Evolutionary conservation across 352 stramenopile genomes (phyloP), one percentile per base, ranked within the genome.

Genomic region (Peronospora farinosa): DNA sequence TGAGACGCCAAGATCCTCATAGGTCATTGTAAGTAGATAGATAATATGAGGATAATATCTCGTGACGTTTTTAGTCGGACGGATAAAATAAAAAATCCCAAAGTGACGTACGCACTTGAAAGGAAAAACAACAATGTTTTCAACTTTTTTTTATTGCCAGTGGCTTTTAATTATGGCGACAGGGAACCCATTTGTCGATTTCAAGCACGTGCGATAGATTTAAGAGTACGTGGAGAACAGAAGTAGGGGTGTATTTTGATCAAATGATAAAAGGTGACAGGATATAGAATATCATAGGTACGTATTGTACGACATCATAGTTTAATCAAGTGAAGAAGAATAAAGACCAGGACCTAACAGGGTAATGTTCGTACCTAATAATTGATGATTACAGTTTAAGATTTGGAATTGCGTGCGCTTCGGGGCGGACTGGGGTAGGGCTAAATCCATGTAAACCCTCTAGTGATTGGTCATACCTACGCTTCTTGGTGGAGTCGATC

Each of bases 1-100:
- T 17, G 31, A 19, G 16, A 51, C 36, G 45, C 43, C 60, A 10
- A 69, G 40, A 47, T 60, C 62, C 19, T 75, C 59, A 9, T 65
- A 51, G 35, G 48, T 59, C 66, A 72, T 72, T 0, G 13, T 48
- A 27, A 5, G 3, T 5, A 5, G n/a, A n/a, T n/a, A n/a, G n/a
- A n/a, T n/a, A n/a, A n/a, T n/a, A n/a, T n/a, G n/a, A n/a, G n/a
- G n/a, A n/a, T n/a, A 7, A 27, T 7, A 4, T 7, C 23, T 27
- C 1, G 1, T 7, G 23, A 27, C 23, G 23, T 27, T 27, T 27
- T 27, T n/a, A n/a, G 23, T 27, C 0, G 23, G 23, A 13, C 12
- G 15, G 5, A 30, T 15, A 2, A 17, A 13, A 21, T 21, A n/a
- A 13, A n/a, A 40, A 55, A n/a, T n/a, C 30, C 43, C n/a, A 19